Evolutionary conservation across 2,329 filamentous ascomycete species (phyloP).

Genomic region (Dactylellina sp.): DNA sequence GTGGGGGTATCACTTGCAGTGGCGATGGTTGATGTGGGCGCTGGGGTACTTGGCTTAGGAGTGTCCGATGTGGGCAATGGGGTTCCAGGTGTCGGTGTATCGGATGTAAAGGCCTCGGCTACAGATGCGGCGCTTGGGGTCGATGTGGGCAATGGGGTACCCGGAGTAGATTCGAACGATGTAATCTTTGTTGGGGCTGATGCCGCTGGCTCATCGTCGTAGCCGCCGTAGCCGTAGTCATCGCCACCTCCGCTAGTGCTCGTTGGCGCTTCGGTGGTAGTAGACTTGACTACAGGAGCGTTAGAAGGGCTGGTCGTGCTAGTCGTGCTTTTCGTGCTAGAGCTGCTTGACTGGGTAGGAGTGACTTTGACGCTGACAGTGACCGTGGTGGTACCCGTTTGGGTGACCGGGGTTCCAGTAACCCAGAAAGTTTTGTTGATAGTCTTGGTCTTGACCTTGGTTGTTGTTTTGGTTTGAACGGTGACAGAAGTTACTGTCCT

Average conservation of each 20-base stretch:
- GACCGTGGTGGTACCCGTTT: slow-evolving; percentile 3
- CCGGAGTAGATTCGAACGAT: neutral
- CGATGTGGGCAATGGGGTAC: neutral
- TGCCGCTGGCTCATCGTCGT: neutral
- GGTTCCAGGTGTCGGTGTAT: neutral
- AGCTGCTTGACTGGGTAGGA: neutral
- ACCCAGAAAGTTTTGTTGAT: neutral
- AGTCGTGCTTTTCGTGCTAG: slow-evolving; percentile 5
- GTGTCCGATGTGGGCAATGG: neutral
- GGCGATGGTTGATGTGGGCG: neutral
- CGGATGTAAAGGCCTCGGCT: neutral
- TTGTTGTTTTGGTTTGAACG: neutral
- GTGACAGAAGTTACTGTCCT: neutral
- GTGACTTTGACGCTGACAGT: neutral
- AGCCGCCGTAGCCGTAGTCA: neutral
- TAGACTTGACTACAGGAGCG: neutral
- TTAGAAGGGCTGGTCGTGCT: neutral
- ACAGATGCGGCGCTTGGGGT: too few relatives aligned
- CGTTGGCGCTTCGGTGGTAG: neutral
- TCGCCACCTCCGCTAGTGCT: neutral
- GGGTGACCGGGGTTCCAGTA: neutral
- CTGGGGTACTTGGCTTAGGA: neutral
- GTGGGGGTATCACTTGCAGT: slow-evolving; percentile 3
- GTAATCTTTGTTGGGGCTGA: neutral
- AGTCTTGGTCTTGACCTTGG: slow-evolving; percentile 5